These are phyloP conservation scores for Emericellopsis atlantica DNA, from an alignment of 2,329 filamentous ascomycete species.

Conservation along the genomic window DNA sequence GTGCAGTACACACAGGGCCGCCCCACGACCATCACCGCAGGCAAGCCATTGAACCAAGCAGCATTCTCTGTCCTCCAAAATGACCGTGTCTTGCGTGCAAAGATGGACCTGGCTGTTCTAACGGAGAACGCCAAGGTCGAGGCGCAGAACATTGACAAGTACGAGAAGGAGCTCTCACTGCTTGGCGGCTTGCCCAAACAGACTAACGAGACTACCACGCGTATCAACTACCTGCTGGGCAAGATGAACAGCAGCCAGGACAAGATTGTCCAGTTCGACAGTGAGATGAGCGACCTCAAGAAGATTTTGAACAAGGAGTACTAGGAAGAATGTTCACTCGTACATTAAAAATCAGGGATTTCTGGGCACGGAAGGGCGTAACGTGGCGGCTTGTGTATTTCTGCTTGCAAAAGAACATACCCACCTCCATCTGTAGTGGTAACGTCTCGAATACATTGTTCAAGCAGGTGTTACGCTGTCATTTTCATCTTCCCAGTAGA, in stretches of 20 bases:
- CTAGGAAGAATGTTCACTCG: slow-evolving; percentile 20
- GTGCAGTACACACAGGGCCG: slow-evolving; percentile 63
- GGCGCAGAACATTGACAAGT: slow-evolving; percentile 61
- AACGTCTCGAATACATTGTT: too few species aligned
- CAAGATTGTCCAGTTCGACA: slow-evolving; percentile 64
- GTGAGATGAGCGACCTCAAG: slow-evolving; percentile 58
- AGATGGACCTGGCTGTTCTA: slow-evolving; percentile 60
- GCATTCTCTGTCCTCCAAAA: slow-evolving; percentile 63
- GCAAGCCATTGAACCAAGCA: slow-evolving; percentile 75
- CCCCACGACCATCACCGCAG: slow-evolving; percentile 64
- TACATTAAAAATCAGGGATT: not conserved
- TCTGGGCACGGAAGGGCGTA: too few species aligned
- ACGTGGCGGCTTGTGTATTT: too few species aligned
- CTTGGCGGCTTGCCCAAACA: slow-evolving; percentile 60
- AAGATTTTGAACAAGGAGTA: slow-evolving; percentile 37
- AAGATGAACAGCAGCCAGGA: slow-evolving; percentile 65
- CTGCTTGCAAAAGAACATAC: too few species aligned
- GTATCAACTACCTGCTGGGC: slow-evolving; percentile 58
- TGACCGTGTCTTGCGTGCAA: slow-evolving; percentile 61
- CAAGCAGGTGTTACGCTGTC: too few species aligned
- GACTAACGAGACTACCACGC: slow-evolving; percentile 51
- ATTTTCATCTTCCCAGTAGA: too few species aligned
- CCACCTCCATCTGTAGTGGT: too few species aligned
- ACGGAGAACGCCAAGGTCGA: slow-evolving; percentile 60
- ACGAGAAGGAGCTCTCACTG: slow-evolving; percentile 61